phyloP scores from a whole-genome alignment of 148 eudicot genomes.

The Rheum nobile region DNA sequence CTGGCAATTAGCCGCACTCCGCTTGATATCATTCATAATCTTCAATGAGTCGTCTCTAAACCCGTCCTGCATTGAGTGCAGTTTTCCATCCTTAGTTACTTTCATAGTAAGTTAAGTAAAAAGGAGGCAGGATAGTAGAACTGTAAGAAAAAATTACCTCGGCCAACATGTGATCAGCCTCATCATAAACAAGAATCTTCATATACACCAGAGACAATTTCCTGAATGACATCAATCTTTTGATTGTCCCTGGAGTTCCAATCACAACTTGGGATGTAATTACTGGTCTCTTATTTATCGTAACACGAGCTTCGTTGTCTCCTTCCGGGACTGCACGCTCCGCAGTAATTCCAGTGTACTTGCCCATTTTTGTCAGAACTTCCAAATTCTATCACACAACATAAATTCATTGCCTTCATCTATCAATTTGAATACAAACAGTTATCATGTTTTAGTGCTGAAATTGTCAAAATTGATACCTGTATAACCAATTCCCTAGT shows the following conservation, averaged over 20 bases:
- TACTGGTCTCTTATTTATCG: slow-evolving; percentile 39
- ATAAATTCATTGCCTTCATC: neutral
- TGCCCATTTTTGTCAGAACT: slow-evolving; percentile 75
- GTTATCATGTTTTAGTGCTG: neutral
- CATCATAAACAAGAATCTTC: slow-evolving; percentile 93
- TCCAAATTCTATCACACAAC: slow-evolving; percentile 54
- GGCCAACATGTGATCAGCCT: slow-evolving; percentile 93
- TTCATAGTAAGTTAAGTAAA: neutral
- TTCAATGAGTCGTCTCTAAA: slow-evolving; percentile 30
- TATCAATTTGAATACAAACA: neutral
- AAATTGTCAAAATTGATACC: slow-evolving; percentile 21
- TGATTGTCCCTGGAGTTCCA: slow-evolving; percentile 80
- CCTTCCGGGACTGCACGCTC: slow-evolving; percentile 56
- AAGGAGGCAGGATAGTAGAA: neutral
- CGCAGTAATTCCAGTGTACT: slow-evolving; percentile 60
- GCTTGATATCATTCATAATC: slow-evolving; percentile 32
- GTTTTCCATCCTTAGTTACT: too few relatives aligned
- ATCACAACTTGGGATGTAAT: slow-evolving; percentile 63
- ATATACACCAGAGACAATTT: slow-evolving; percentile 48
- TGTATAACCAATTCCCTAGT: slow-evolving; percentile 81
- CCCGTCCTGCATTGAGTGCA: slow-evolving; percentile 4
- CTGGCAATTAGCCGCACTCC: slow-evolving; percentile 27
- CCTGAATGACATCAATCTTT: slow-evolving; percentile 38
- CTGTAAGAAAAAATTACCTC: slow-evolving; percentile 29
- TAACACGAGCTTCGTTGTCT: slow-evolving; percentile 33